Conservation (phyloP, 2,329 filamentous ascomycete genomes). For the Cercospora zeina region DNA sequence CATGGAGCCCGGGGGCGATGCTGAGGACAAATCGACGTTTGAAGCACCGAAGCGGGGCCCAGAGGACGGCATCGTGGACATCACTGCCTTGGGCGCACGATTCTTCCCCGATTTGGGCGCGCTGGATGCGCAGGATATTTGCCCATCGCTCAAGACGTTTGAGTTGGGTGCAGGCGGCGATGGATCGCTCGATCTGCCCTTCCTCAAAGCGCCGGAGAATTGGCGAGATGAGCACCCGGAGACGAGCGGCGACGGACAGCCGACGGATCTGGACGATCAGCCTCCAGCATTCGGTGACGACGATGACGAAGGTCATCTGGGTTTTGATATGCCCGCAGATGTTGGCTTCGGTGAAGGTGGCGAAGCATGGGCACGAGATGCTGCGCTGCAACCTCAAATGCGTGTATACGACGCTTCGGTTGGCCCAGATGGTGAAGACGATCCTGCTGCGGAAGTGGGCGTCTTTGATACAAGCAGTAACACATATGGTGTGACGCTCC, state of each 20-base stretch:
- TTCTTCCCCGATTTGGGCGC: constrained; percentile 81
- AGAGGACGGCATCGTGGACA: constrained; percentile 74
- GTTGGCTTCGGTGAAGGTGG: constrained; percentile 92
- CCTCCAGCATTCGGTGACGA: constrained; percentile 56
- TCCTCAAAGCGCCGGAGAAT: constrained; percentile 81
- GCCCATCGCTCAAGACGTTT: constrained; percentile 90
- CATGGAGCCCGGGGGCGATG: constrained; percentile 48
- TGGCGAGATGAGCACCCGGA: constrained; percentile 64
- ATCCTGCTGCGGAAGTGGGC: constrained; percentile 49
- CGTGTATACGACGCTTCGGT: constrained; percentile 68
- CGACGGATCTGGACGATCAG: constrained; percentile 50
- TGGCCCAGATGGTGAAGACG: constrained; percentile 56
- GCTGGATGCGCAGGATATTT: constrained; percentile 86
- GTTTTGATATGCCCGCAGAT: constrained; percentile 60
- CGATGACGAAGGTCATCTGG: constrained; percentile 71
- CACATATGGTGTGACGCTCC: constrained; percentile 77
- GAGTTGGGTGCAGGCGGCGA: constrained; percentile 78
- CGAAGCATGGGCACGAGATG: constrained; percentile 91
- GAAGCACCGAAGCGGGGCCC: constrained; percentile 42
- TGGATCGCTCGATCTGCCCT: constrained; percentile 83
- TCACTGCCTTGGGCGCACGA: constrained; percentile 68
- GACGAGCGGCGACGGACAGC: constrained; percentile 58
- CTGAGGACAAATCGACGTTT: constrained; percentile 48
- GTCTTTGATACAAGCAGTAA: constrained; percentile 63
- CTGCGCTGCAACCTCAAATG: constrained; percentile 81